Conservation (phyloP, 169 alveolate genomes). For the Plasmodium inui region DNA sequence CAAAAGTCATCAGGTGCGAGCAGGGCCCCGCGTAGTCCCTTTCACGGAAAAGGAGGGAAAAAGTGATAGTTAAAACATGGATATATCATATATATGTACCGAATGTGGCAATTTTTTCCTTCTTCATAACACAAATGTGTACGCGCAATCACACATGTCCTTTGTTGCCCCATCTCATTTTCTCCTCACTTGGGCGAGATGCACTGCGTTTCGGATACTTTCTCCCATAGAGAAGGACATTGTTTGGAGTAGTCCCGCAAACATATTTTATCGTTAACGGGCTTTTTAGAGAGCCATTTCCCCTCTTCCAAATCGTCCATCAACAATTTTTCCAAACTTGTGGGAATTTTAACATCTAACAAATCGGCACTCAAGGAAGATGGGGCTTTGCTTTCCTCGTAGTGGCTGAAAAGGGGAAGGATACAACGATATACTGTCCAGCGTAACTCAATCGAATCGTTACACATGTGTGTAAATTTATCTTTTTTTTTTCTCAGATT, state of each 20-base stretch:
- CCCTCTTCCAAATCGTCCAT: conserved; percentile 66
- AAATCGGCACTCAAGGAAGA: conserved; percentile 59
- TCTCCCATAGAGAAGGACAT: conserved; percentile 67
- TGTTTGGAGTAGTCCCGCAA: conserved; percentile 57
- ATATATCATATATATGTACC: not conserved
- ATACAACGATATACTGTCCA: not conserved
- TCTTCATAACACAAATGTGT: not conserved
- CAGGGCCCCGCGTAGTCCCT: conserved; percentile 70
- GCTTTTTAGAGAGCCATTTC: conserved; percentile 56
- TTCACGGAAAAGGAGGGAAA: not conserved
- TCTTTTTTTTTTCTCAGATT: not conserved
- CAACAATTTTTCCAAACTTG: conserved; percentile 28
- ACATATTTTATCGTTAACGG: conserved; percentile 55
- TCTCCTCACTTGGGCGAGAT: conserved; percentile 44
- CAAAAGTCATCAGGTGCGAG: conserved; percentile 57
- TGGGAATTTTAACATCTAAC: conserved; percentile 46
- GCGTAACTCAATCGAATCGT: not conserved
- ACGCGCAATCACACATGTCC: not conserved
- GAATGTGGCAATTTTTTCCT: not conserved
- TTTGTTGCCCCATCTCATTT: not conserved
- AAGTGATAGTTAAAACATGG: not conserved
- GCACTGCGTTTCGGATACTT: conserved; percentile 63
- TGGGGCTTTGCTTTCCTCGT: conserved; percentile 41
- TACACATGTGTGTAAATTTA: not conserved
- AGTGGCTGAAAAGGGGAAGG: conserved; percentile 23